A percentile compares a stretch with the other conserved stretches of the same genome.
These are phyloP conservation scores for Cutaneotrichosporon cavernicola DNA, from an alignment of 1,284 basidiomycete species.

Conservation along the genomic window DNA sequence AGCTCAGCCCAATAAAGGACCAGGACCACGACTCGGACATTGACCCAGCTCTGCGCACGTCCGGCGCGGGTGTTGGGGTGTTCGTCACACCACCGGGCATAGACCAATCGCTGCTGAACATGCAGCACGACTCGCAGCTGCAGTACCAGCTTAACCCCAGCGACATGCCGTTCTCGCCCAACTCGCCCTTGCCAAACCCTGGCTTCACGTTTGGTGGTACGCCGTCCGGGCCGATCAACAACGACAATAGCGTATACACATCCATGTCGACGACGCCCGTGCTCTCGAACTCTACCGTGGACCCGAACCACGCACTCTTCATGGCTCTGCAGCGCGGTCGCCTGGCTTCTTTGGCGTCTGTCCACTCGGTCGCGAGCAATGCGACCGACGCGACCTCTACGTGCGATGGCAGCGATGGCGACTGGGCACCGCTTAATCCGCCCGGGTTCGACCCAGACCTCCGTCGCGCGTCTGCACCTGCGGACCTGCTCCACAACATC, in stretches of 20 bases:
- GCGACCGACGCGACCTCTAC: slow-evolving; percentile 32
- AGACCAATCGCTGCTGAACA: slow-evolving; percentile 12
- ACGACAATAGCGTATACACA: background rate
- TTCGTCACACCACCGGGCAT: slow-evolving; percentile 10
- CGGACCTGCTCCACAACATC: slow-evolving; percentile 34
- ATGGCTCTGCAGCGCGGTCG: slow-evolving; percentile 40
- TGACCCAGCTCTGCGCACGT: slow-evolving; percentile 22
- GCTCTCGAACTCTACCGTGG: slow-evolving; percentile 1
- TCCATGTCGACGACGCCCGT: slow-evolving; percentile 9
- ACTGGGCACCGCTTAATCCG: slow-evolving; percentile 18
- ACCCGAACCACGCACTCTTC: slow-evolving; percentile 31
- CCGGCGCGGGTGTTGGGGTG: slow-evolving; percentile 7
- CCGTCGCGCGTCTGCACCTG: slow-evolving; percentile 34
- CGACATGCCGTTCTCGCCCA: slow-evolving; percentile 29
- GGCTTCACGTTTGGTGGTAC: slow-evolving; percentile 44
- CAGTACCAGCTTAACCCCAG: slow-evolving; percentile 23
- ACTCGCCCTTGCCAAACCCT: slow-evolving; percentile 44
- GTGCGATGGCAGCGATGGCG: slow-evolving; percentile 30
- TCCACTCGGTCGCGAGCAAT: slow-evolving; percentile 30
- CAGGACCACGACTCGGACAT: slow-evolving; percentile 28
- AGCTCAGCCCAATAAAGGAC: slow-evolving; percentile 45
- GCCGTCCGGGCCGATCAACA: slow-evolving; percentile 2
- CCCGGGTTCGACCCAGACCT: slow-evolving; percentile 34
- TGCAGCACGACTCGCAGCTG: slow-evolving; percentile 8
- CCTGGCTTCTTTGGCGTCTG: slow-evolving; percentile 39